phyloP scores from a whole-genome alignment of 768 basidiomycete genomes.

The Lentinula boryana region DNA sequence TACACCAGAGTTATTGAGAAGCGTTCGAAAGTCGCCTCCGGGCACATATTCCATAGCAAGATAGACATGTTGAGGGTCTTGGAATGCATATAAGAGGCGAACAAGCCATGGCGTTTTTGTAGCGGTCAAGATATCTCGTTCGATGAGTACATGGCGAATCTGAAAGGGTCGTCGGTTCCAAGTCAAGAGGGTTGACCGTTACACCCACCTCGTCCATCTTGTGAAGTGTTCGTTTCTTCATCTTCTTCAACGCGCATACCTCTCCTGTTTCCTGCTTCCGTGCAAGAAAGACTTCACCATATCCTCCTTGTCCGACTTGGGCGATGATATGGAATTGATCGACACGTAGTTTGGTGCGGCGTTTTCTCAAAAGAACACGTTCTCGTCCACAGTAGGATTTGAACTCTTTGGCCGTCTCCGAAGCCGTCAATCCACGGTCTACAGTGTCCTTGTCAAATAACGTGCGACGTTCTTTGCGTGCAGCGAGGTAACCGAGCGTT shows the following conservation, averaged over 20 bases:
- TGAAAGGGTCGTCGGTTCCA: slow-evolving; percentile 20
- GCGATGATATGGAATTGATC: slow-evolving; percentile 98
- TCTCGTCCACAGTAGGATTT: slow-evolving; percentile 92
- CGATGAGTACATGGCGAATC: slow-evolving; percentile 97
- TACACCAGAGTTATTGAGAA: slow-evolving; percentile 96
- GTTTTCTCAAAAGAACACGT: slow-evolving; percentile 83
- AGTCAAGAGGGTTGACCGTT: slow-evolving; percentile 1
- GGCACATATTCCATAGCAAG: slow-evolving; percentile 99
- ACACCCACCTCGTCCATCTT: slow-evolving; percentile 92
- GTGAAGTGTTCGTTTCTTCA: slow-evolving; percentile 88
- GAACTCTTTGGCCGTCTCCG: slow-evolving; percentile 73
- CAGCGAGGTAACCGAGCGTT: slow-evolving; percentile 79
- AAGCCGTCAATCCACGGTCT: slow-evolving; percentile 48
- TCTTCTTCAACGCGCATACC: slow-evolving; percentile 96
- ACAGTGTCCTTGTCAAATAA: slow-evolving; percentile 81
- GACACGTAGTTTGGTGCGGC: slow-evolving; percentile 88
- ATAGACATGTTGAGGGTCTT: slow-evolving; percentile 86
- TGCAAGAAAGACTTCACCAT: slow-evolving; percentile 96
- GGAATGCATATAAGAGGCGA: slow-evolving; percentile 91
- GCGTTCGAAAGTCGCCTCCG: slow-evolving; percentile 95
- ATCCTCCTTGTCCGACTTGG: slow-evolving; percentile 98
- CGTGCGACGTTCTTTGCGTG: slow-evolving; percentile 78
- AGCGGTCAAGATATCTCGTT: slow-evolving; percentile 95
- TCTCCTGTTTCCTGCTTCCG: slow-evolving; percentile 94
- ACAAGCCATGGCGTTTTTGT: slow-evolving; percentile 99